Base-by-base conservation (phyloP, 1,284 basidiomycete genomes). In the Cryptococcus deneoformans region DNA sequence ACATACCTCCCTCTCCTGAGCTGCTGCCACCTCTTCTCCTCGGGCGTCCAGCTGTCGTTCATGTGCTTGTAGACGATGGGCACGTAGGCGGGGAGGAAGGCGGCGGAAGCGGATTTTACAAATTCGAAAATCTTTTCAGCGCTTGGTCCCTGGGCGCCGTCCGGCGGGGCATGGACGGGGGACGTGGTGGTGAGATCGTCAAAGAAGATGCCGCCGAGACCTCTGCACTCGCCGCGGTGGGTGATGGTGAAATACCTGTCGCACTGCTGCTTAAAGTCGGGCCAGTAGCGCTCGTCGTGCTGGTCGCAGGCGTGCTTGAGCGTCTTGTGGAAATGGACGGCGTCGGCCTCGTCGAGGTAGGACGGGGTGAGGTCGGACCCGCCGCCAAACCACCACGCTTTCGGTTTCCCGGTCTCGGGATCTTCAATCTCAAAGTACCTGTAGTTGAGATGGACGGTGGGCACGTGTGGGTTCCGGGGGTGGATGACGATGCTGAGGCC, bases 301-400 rank as follows among this genome's bases (percentile, higher is more conserved):
- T 80, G 75, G 68, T 89, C 88, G 74, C 91, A 94, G 0, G 89
- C 88, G 2, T 75, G 73, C 76, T 92, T 90, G 67, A 94, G 79
- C 1, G 86, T 87, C 39, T 73, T 63, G 80, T 99, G 96, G 80
- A 98, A 99, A 73, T 94, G 91, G 29, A 77, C 72, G 2, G 87
- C 91, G 73, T 99, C 95, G 60, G 89, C 88, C 60, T 87, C 85
- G 78, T 88, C 92, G 8, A 99, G 83, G 77, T 97, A 98, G 11
- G 88, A 88, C 0, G 96, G 96, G 0, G 96, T 99, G 48, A 99
- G 82, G 75, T 99, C 95, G 3, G 87, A 86, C n/a, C 95, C 95
- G 40, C 95, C 95, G 46, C 95, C 95, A 70, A 98, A 99, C 96
- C 96, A 99, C 93, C 94, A 99, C 8, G 92, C 88, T 42, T 92